Base-by-base conservation (phyloP, 345 rosid species). In the Mangifera indica region DNA sequence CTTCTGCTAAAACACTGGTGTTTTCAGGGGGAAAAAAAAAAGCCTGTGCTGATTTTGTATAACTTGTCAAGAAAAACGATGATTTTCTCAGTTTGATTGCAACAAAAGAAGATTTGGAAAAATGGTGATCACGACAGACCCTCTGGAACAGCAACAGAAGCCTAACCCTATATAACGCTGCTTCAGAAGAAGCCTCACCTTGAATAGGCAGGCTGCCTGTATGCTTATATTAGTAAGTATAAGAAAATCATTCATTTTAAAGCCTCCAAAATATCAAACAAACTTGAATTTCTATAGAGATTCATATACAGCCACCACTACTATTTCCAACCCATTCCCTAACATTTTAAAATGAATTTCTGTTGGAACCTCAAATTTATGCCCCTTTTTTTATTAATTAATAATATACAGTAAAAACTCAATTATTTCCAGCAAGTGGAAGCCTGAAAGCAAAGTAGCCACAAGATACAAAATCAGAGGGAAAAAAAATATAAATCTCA, bases 1-100 rank as follows among this genome's bases (percentile, higher is more conserved):
- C 99, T 80, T 95, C 98, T 40, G 97, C 99, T 74, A 95, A 87
- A 49, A 95, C 87, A 72, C 92, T 86, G 58, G 98, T 95, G 77
- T 92, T 95, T 84, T 92, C 98, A 1, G 96, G n/a, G n/a, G n/a
- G n/a, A n/a, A n/a, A n/a, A 83, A 78, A 95, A 83, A 75, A 91
- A 91, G 13, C 99, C 98, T 67, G 96, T 88, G 12, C 97, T 91
- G 83, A 89, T 81, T 77, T 89, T 88, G 97, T 92, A 73, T 65
- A 76, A 70, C 73, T 78, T 77, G 87, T 95, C 79, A 89, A 88
- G 72, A 91, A 86, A 86, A 79, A 67, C 29, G 10, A 24, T 7
- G 9, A 20, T 56, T n/a, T 18, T n/a, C n/a, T n/a, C n/a, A 20
- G 32, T 60, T 24, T 22, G 42, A 63, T 54, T 21, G 26, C 69